A percentile compares a stretch with the other conserved stretches of the same genome.
Conservation (phyloP, 495 filamentous ascomycete species). For the Aspergillus baeticus region DNA sequence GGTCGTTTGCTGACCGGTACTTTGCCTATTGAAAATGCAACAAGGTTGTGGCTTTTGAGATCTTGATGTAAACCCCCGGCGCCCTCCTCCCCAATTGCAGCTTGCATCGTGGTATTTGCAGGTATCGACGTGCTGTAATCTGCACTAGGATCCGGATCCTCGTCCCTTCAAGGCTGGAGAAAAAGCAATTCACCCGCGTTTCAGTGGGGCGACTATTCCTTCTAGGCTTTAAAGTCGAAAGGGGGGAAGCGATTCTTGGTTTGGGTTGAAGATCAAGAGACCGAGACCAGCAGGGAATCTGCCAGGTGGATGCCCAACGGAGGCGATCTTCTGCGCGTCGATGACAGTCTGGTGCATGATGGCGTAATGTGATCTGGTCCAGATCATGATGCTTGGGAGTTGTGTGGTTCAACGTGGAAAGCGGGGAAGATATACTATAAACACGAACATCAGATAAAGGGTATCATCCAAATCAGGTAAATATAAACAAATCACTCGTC, state of each 20-base stretch:
- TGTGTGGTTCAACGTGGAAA: not conserved
- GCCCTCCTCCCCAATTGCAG: too few relatives aligned
- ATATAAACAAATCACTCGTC: not conserved
- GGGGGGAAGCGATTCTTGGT: not conserved
- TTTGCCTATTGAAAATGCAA: not conserved
- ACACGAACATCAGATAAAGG: conserved; percentile 10
- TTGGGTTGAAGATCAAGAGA: not conserved
- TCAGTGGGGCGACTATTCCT: conserved; percentile 2
- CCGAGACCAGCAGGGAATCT: conserved; percentile 2
- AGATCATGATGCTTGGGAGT: not conserved
- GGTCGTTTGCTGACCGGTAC: not conserved
- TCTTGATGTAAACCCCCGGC: conserved; percentile 2
- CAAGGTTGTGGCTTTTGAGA: conserved; percentile 5
- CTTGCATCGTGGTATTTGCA: not conserved
- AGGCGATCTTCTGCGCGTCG: not conserved
- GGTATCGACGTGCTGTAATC: conserved; percentile 7
- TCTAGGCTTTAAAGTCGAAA: not conserved
- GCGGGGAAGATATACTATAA: conserved; percentile 3
- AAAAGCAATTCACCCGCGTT: conserved; percentile 1
- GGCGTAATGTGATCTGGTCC: not conserved
- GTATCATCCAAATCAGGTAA: conserved; percentile 2
- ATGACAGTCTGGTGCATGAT: not conserved
- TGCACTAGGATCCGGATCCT: conserved; percentile 11
- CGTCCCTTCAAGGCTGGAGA: not conserved
- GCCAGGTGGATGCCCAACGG: not conserved